Base-by-base conservation (phyloP, 2,329 filamentous ascomycete species). In the Aureobasidium sp. region DNA sequence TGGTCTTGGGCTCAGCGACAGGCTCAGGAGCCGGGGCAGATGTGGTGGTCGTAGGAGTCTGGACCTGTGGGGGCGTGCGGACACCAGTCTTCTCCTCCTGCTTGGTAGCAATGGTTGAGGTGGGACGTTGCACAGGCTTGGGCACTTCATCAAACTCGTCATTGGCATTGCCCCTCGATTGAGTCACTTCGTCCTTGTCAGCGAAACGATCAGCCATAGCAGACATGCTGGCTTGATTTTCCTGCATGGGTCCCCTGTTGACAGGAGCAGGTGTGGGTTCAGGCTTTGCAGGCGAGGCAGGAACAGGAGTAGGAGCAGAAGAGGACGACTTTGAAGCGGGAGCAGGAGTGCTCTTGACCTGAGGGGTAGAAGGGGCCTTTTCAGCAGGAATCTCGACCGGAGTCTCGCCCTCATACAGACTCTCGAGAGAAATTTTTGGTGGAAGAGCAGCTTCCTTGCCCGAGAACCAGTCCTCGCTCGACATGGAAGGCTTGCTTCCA, bases 361-460 rank as follows among this genome's bases (percentile, higher is more conserved):
- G 59, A 31, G 56, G 25, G 3, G 69, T 65, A 44, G 66, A 67
- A 27, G 87, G 79, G 73, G 87, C 88, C 73, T 85, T 86, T 68
- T 89, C 85, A 7, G 86, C 78, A 5, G 88, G 73, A 20, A 96
- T 82, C 76, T 96, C 91, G 68, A 89, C 85, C 4, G 91, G 86
- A 6, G 87, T 88, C 65, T 84, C 84, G 61, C 92, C 92, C 44
- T 96, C 91, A 75, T 95, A 97, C 52, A 97, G 76, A 69, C 89
- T 92, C 75, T 95, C 92, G 69, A 99, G 84, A 67, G 94, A 93
- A 72, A 99, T 92, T 82, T 96, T 97, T 64, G 91, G 82, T 8
- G 94, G 92, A 45, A 95, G 76, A 8, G 81, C 91, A 27, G 67
- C 70, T 17, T 88, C 87, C 79, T 96, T 94, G 66, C 94, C 94